Percentiles rank a stretch among this genome's conserved stretches.
Evolutionary conservation across 768 basidiomycete species (phyloP).

Genomic region (Suillus ampliporus): DNA sequence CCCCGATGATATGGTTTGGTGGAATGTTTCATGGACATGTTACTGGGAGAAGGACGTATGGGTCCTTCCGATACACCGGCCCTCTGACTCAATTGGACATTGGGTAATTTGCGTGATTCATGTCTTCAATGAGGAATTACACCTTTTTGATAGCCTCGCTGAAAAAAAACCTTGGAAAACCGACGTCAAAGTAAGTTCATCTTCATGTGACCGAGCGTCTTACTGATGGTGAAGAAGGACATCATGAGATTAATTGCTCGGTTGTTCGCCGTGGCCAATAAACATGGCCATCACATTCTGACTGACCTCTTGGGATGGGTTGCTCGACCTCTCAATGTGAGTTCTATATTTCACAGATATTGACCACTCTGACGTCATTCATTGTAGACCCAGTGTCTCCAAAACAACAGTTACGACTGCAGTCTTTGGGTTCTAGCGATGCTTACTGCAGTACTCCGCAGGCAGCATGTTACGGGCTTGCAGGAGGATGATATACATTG

Average conservation of each 20-base stretch:
- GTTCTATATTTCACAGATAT: neutral
- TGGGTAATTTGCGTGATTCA: neutral
- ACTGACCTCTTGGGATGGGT: neutral
- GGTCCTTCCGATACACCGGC: slow-evolving; percentile 35
- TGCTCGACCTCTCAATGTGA: neutral
- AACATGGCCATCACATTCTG: neutral
- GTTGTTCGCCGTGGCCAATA: neutral
- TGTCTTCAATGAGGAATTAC: neutral
- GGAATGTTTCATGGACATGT: neutral
- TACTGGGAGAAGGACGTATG: slow-evolving; percentile 39
- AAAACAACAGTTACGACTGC: neutral
- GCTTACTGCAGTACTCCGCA: neutral
- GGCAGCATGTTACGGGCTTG: neutral
- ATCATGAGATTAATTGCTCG: neutral
- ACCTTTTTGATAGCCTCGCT: neutral
- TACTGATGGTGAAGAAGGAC: too few relatives aligned
- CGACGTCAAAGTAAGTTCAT: too few relatives aligned
- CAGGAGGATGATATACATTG: neutral
- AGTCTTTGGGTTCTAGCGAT: neutral
- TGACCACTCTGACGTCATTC: too few relatives aligned
- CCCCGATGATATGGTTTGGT: slow-evolving; percentile 27
- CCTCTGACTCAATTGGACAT: neutral
- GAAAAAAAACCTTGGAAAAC: too few relatives aligned
- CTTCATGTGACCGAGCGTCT: too few relatives aligned
- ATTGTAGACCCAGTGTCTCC: neutral